These are phyloP conservation scores for Coniophora puteana DNA, from an alignment of 1,284 basidiomycete species.

Conservation along the genomic window DNA sequence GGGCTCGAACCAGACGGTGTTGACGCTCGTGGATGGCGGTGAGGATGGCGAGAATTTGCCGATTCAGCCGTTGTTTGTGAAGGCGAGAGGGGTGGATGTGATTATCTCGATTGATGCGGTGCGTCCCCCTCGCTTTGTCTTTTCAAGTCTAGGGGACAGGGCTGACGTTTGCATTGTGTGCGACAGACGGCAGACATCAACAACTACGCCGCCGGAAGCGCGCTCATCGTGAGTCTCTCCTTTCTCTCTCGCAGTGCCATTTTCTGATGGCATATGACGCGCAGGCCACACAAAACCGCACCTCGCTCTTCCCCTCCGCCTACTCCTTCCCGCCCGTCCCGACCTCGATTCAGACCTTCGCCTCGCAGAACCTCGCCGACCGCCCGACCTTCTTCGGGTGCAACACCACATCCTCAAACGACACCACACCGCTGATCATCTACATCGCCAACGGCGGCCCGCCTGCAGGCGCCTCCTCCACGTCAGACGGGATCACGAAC, in stretches of 20 bases:
- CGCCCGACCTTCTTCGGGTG: slow-evolving; percentile 47
- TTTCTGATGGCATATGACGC: not conserved
- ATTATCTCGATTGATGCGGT: slow-evolving; percentile 52
- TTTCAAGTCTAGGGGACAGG: too few species aligned
- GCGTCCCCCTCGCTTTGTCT: slow-evolving; percentile 15
- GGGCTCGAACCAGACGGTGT: slow-evolving; percentile 29
- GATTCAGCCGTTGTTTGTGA: slow-evolving; percentile 50
- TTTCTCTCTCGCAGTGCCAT: not conserved
- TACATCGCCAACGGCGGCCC: slow-evolving; percentile 42
- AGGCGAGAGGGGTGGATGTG: slow-evolving; percentile 45
- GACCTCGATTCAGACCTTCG: slow-evolving; percentile 24
- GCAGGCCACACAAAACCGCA: slow-evolving; percentile 38
- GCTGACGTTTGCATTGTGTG: not conserved
- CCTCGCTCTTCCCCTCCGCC: slow-evolving; percentile 28
- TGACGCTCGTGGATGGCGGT: slow-evolving; percentile 40
- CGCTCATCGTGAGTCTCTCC: slow-evolving; percentile 34
- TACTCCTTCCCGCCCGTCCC: slow-evolving; percentile 43
- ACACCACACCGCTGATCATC: slow-evolving; percentile 31
- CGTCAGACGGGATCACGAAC: slow-evolving; percentile 44
- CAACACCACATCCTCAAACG: slow-evolving; percentile 15
- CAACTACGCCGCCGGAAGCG: slow-evolving; percentile 35
- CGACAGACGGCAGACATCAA: slow-evolving; percentile 27
- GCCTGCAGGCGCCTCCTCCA: slow-evolving; percentile 32
- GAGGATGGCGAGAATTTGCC: slow-evolving; percentile 44
- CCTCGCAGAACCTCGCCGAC: slow-evolving; percentile 29